Base-by-base conservation (phyloP, 1,284 basidiomycete species). In the Ganoderma multipileum region DNA sequence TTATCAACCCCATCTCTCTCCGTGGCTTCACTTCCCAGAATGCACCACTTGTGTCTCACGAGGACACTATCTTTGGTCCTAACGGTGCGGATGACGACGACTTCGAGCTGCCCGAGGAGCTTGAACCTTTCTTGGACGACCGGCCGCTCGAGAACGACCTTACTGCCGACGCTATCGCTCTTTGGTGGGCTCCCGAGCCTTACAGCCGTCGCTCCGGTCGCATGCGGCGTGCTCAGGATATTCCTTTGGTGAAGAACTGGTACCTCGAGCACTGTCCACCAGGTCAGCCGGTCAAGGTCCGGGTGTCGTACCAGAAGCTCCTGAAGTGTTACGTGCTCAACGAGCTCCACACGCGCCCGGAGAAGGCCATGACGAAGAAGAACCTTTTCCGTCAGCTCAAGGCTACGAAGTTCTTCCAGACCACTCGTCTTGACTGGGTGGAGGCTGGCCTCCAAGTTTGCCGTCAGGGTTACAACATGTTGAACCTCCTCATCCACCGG, bases 331-430 rank as follows among this genome's bases (percentile, higher is more conserved):
- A 89, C 82, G 97, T 99, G 39, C 85, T 98, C 74, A 99, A 99
- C 80, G 95, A 97, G 80, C 85, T 99, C 33, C 92, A 95, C 77
- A 92, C 92, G 67, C 87, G 94, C 55, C 88, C 91, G 36, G 96
- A 98, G 80, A 99, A 98, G 83, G 91, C 98, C 3, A 97, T 97
- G 92, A 94, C 95, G 74, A 99, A 97, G 88, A 97, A 98, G 84
- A 98, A 98, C 78, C 79, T 99, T 63, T 97, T 99, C 87, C 88
- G 95, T 68, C 95, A 97, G 79, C 86, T 99, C 68, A 99, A 99
- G 83, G 93, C 95, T 58, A 99, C 98, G 70, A 99, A 99, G 83
- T 99, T 99, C 85, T 99, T 99, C 91, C 98, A 99, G 84, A 95
- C 94, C 26, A 99, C 98, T 8, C 95, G 90, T 72, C 84, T 99